Conservation (phyloP, 2,329 filamentous ascomycete species). For the Chaetomium sp. region DNA sequence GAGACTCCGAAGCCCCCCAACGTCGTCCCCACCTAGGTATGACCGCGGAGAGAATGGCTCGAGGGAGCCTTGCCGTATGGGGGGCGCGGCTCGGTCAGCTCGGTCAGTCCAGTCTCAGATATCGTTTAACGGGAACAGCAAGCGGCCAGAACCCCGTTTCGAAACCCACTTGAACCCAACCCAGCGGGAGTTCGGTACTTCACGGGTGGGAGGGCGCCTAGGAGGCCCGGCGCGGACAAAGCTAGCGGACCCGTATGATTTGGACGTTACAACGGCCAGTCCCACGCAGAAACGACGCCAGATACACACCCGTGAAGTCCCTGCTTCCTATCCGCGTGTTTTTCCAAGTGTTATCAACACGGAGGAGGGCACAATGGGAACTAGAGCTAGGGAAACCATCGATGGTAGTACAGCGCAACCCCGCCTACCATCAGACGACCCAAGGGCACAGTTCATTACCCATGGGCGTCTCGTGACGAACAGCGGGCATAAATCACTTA, state of each 20-base stretch:
- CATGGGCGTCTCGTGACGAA: constrained; percentile 18
- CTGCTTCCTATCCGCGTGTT: no score
- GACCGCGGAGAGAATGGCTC: background rate
- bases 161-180: background rate
- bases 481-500: constrained; percentile 14
- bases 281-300: background rate
- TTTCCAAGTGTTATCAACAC: background rate
- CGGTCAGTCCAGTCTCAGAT: constrained; percentile 3
- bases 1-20: constrained; percentile 11
- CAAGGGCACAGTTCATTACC: constrained; percentile 18
- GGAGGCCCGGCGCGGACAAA: background rate
- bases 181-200: background rate
- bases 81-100: background rate
- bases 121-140: constrained; percentile 2
- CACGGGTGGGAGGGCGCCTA: no score
- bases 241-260: background rate
- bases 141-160: background rate
- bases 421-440: constrained; percentile 3
- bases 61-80: background rate
- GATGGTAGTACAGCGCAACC: constrained; percentile 10
- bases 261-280: background rate
- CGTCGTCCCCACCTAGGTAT: constrained; percentile 2
- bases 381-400: background rate
- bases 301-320: no score
- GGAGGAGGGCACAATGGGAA: background rate